Base-by-base conservation (phyloP, 805 yeast species). In the Saturnispora serradocipensis region DNA sequence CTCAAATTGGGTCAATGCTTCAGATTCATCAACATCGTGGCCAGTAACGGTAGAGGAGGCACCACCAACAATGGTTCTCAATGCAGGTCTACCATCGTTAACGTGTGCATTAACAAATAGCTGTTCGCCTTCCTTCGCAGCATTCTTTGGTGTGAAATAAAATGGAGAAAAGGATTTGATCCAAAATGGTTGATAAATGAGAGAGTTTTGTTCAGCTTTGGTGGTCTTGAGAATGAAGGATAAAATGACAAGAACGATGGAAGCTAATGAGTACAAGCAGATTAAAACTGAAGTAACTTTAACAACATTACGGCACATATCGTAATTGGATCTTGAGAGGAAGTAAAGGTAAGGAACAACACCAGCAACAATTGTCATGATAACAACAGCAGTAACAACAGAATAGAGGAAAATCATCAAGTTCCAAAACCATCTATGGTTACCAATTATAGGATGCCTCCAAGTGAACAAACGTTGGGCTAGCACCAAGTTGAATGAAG, bases 171-270 rank as follows among this genome's bases (percentile, higher is more conserved):
- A 83, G 5, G 80, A 74, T 63, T 81, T 81, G 60, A 86, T 81
- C 93, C 93, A 86, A 76, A 83, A 82, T 36, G 95, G 88, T 62
- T 81, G 86, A 63, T 79, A 84, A 46, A 77, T 61, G 58, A 77
- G 73, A 38, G 82, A 71, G 42, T 68, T 63, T 54, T 72, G 74
- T 54, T 79, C 80, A 38, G 66, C 68, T 34, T 68, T 53, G 6
- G 86, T 77, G 20, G 88, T 81, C 54, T 76, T 76, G 58, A 81
- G 67, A 42, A 75, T 53, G 60, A 69, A 85, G 1, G 89, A 80
- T 45, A 75, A 62, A 0, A 62, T 60, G 24, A 82, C 68, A 59
- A 85, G 70, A 7, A 62, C 45, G 45, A 78, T 61, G 1, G 88
- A 79, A 2, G 80, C 62, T 42, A 76, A 63, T 2, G 86, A 76